Evolutionary conservation across 148 eudicot species (phyloP), one percentile per base, ranked within the genome.

Genomic region (Suaeda aralocaspica): DNA sequence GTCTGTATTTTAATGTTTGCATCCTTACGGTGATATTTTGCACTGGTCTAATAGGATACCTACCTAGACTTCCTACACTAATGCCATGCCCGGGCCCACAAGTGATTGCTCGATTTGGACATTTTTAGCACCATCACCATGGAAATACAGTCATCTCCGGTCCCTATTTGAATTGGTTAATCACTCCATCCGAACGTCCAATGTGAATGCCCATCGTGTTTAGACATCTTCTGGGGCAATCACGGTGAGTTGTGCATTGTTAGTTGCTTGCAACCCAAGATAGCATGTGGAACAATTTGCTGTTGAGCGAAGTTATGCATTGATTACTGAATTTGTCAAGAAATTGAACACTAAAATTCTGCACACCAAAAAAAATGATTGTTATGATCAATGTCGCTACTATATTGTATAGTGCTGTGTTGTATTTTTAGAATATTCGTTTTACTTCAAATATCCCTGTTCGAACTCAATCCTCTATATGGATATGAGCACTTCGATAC

Each of bases 51-150:
- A 69, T 69, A 3, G 36, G 42, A 71, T 73, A 75, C 77, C 56
- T 75, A 5, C 91, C 91, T 10, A 89, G 78, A 73, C 95, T 89
- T 39, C 89, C 91, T 0, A 89, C 59, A 31, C 89, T 83, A 56
- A 89, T 82, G n/a, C 92, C 92, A 33, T 82, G 96, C 50, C 96
- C 92, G 0, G 88, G 92, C 1, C 96, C 89, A 68, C 96, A 89
- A 0, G 70, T 74, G 15, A 89, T 79, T 64, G 69, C 44, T 83
- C 72, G 6, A 87, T 64, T 0, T 30, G 21, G 14, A 89, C 29
- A 12, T 84, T 76, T 29, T 81, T 63, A 8, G 71, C 68, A 7
- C 88, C 92, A 15, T 87, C 89, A 0, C 92, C 2, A 85, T 74
- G 0, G 92, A 89, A 29, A 89, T 69, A 49, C 95, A 89, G 59